Evolutionary conservation across 2,329 filamentous ascomycete species (phyloP).

Genomic region (Teratosphaeria zuluensis): DNA sequence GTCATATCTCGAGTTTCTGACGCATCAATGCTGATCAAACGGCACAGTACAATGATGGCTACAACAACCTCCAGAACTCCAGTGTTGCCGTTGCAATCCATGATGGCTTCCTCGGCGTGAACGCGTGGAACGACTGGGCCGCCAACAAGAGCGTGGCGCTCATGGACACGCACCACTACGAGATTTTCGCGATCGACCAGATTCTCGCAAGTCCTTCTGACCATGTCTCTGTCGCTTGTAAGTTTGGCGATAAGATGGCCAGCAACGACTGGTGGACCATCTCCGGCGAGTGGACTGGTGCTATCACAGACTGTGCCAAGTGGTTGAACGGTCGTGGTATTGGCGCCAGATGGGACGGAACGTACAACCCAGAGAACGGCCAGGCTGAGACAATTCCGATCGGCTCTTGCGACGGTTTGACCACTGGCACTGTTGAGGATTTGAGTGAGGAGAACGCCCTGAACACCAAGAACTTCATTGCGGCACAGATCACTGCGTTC

Average conservation of each 20-base stretch:
- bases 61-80: conserved; percentile 34
- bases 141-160: conserved; percentile 33
- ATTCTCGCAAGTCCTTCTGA: conserved; percentile 8
- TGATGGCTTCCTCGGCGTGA: conserved; percentile 38
- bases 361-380: conserved; percentile 20
- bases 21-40: background rate
- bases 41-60: conserved; percentile 24
- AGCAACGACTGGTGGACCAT: conserved; percentile 38
- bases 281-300: conserved; percentile 38
- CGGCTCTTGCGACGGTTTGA: conserved; percentile 37
- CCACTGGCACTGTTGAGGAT: conserved; percentile 32
- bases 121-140: conserved; percentile 35
- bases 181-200: conserved; percentile 31
- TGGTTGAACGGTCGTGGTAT: conserved; percentile 39
- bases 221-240: conserved; percentile 35
- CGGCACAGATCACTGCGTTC: conserved; percentile 38
- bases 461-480: conserved; percentile 36
- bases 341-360: conserved; percentile 39
- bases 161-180: conserved; percentile 39
- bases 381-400: conserved; percentile 27
- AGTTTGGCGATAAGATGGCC: conserved; percentile 36
- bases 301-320: conserved; percentile 29
- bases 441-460: conserved; percentile 33
- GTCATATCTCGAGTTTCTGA: background rate
- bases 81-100: conserved; percentile 37